phyloP scores from a whole-genome alignment of 2,329 filamentous ascomycete species.

The Hypomyces perniciosus region DNA sequence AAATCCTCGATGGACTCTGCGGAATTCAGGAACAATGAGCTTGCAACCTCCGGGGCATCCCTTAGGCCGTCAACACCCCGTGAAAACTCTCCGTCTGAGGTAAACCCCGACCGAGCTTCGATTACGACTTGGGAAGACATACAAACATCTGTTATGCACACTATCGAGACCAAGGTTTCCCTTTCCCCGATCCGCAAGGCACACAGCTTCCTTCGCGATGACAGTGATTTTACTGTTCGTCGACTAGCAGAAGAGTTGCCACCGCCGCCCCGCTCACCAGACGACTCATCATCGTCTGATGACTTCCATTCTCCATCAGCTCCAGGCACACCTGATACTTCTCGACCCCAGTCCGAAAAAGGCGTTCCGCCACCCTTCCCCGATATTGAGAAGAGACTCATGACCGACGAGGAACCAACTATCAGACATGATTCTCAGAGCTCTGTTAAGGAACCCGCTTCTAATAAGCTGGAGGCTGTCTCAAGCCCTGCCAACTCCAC shows the following conservation, averaged over 20 bases:
- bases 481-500: not conserved
- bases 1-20: not conserved
- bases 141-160: slow-evolving; percentile 15
- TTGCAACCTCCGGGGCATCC: slow-evolving; percentile 3
- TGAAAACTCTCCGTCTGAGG: not conserved
- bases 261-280: slow-evolving; percentile 27
- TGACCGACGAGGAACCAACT: not conserved
- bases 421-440: slow-evolving; percentile 6
- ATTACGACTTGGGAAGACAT: slow-evolving; percentile 17
- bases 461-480: not conserved
- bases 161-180: slow-evolving; percentile 15
- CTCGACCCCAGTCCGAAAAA: slow-evolving; percentile 36
- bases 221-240: slow-evolving; percentile 13
- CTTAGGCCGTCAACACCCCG: slow-evolving; percentile 2
- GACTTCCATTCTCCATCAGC: slow-evolving; percentile 30
- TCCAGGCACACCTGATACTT: slow-evolving; percentile 35
- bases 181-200: slow-evolving; percentile 12
- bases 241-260: slow-evolving; percentile 5
- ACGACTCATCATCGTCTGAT: slow-evolving; percentile 32
- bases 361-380: slow-evolving; percentile 19
- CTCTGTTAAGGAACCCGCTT: slow-evolving; percentile 1
- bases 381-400: slow-evolving; percentile 7
- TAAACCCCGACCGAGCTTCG: slow-evolving; percentile 4
- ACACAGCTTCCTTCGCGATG: slow-evolving; percentile 8
- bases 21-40: not conserved